Evolutionary conservation across 2,329 filamentous ascomycete genomes (phyloP).

Genomic region (Aureobasidium sp.): DNA sequence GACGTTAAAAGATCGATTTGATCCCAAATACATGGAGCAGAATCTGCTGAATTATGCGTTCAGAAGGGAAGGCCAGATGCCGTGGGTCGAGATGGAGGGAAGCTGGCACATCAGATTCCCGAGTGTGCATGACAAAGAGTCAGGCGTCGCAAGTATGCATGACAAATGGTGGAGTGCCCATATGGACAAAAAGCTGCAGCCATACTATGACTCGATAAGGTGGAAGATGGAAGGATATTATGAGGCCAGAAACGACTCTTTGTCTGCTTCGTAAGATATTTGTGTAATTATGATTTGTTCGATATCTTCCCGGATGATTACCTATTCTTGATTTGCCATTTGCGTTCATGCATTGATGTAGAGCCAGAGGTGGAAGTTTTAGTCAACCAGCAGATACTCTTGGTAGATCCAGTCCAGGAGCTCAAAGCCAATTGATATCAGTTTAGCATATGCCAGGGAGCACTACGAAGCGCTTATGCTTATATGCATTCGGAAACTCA

Average conservation of each 20-base stretch:
- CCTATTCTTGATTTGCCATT: too few species aligned
- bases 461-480: background rate
- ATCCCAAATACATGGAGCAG: slow-evolving; percentile 28
- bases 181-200: slow-evolving; percentile 23
- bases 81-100: slow-evolving; percentile 25
- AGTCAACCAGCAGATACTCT: too few species aligned
- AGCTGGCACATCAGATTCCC: slow-evolving; percentile 31
- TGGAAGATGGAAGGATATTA: slow-evolving; percentile 28
- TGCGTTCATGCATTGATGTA: too few species aligned
- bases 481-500: background rate
- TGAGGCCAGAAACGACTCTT: too few species aligned
- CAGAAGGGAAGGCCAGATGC: slow-evolving; percentile 28
- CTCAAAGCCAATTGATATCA: too few species aligned
- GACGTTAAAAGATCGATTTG: slow-evolving; percentile 17
- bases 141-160: slow-evolving; percentile 28
- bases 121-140: slow-evolving; percentile 25
- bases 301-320: too few species aligned
- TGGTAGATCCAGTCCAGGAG: too few species aligned
- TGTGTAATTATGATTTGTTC: too few species aligned
- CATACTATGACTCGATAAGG: slow-evolving; percentile 23
- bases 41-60: slow-evolving; percentile 30
- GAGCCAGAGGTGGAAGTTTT: too few species aligned
- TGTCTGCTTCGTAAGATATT: too few species aligned
- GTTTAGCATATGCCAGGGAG: background rate
- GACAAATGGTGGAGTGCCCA: slow-evolving; percentile 31